phyloP scores from a whole-genome alignment of 768 basidiomycete species.

The Rossbeevera mucosa region DNA sequence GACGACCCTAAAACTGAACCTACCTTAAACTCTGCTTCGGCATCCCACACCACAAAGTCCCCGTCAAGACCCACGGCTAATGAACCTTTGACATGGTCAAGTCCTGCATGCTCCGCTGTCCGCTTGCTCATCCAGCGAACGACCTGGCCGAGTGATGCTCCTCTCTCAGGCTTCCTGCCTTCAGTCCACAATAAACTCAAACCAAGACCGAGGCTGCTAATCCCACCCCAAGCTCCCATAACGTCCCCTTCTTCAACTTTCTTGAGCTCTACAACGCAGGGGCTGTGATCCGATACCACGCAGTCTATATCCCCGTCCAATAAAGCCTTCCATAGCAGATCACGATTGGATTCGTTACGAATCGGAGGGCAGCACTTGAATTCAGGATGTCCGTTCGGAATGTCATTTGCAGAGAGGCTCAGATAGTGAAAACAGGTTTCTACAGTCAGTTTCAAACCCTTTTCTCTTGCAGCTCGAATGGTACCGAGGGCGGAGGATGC shows the following conservation, averaged over 20 bases:
- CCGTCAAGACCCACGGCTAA: constrained; percentile 74
- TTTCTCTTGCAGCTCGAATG: constrained; percentile 62
- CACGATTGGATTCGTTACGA: constrained; percentile 65
- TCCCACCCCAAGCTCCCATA: constrained; percentile 93
- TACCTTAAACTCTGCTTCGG: constrained; percentile 42
- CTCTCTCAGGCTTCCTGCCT: constrained; percentile 46
- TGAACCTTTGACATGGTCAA: constrained; percentile 65
- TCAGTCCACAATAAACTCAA: constrained; percentile 89
- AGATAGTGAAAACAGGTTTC: constrained; percentile 99
- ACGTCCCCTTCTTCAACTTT: constrained; percentile 70
- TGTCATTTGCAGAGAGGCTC: constrained; percentile 63
- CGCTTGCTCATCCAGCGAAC: constrained; percentile 70
- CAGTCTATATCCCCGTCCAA: constrained; percentile 82
- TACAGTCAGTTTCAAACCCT: constrained; percentile 72
- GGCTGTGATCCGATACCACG: constrained; percentile 95
- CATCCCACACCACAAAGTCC: constrained; percentile 85
- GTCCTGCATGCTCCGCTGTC: constrained; percentile 77
- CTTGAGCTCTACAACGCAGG: constrained; percentile 82
- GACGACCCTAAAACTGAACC: constrained; percentile 1
- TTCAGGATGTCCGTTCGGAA: constrained; percentile 73
- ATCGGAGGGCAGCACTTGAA: constrained; percentile 98
- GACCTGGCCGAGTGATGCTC: constrained; percentile 55
- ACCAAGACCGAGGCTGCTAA: constrained; percentile 87
- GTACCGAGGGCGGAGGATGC: constrained; percentile 76
- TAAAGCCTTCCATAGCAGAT: constrained; percentile 77